Evolutionary conservation across 805 yeast species (phyloP).

Genomic region (Pichia kluyveri): DNA sequence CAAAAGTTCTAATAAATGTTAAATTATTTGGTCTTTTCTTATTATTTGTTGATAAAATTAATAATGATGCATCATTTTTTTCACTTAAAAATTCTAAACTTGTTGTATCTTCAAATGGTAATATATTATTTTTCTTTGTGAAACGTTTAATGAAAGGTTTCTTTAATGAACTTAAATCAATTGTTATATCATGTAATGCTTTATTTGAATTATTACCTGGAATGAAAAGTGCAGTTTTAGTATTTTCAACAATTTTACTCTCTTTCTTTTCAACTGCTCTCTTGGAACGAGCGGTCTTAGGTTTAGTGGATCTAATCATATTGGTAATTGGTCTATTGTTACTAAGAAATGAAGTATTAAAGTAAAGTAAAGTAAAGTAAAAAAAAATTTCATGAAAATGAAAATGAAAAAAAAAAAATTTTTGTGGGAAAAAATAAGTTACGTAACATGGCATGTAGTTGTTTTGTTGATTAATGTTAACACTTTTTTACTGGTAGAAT

Average conservation of each 20-base stretch:
- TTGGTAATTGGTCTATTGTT: background rate
- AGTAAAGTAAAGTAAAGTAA: too few species aligned
- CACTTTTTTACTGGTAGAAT: too few species aligned
- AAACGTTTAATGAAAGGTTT: slow-evolving; percentile 87
- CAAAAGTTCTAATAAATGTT: slow-evolving; percentile 84
- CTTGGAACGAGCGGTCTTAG: slow-evolving; percentile 92
- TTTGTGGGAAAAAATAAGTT: too few species aligned
- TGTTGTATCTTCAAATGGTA: slow-evolving; percentile 86
- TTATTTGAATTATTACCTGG: slow-evolving; percentile 82
- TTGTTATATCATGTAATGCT: slow-evolving; percentile 77
- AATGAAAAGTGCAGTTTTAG: slow-evolving; percentile 81
- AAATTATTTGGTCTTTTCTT: slow-evolving; percentile 91
- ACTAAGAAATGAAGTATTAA: too few species aligned
- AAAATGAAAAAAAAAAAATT: too few species aligned
- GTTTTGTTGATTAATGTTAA: too few species aligned
- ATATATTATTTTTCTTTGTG: slow-evolving; percentile 76
- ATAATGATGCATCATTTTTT: slow-evolving; percentile 82
- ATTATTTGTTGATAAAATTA: slow-evolving; percentile 71
- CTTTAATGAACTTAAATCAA: slow-evolving; percentile 81
- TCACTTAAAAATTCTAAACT: slow-evolving; percentile 87
- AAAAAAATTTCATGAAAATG: too few species aligned
- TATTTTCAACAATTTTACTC: slow-evolving; percentile 81
- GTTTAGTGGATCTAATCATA: slow-evolving; percentile 52
- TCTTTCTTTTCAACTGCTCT: slow-evolving; percentile 87
- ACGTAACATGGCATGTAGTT: too few species aligned